phyloP scores from a whole-genome alignment of 805 yeast genomes.

The Hanseniaspora vineae region DNA sequence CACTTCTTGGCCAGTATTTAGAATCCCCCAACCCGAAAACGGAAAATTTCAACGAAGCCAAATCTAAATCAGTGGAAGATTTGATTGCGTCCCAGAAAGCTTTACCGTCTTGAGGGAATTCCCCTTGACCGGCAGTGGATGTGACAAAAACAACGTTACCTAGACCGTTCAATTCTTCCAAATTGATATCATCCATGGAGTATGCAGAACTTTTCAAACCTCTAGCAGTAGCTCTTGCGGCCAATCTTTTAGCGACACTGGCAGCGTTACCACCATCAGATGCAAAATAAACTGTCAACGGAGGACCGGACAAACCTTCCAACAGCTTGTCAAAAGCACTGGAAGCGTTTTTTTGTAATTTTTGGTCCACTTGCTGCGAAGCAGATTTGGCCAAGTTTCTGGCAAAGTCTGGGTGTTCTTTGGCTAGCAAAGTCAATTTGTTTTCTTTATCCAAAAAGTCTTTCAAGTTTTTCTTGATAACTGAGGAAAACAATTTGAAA shows the following conservation, averaged over 20 bases:
- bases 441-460: constrained; percentile 84
- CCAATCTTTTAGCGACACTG: constrained; percentile 63
- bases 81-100: constrained; percentile 65
- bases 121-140: constrained; percentile 95
- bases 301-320: constrained; percentile 87
- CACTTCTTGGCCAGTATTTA: constrained; percentile 93
- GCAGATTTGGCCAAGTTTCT: constrained; percentile 55
- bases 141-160: constrained; percentile 58
- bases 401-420: constrained; percentile 60
- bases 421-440: constrained; percentile 63
- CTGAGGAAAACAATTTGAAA: constrained; percentile 77
- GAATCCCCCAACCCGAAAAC: constrained; percentile 92
- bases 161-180: constrained; percentile 59
- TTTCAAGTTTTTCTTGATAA: constrained; percentile 60
- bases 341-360: constrained; percentile 56
- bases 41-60: constrained; percentile 51
- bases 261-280: constrained; percentile 90
- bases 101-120: constrained; percentile 68
- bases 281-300: constrained; percentile 73
- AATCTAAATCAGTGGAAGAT: constrained; percentile 49
- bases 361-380: constrained; percentile 44
- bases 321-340: constrained; percentile 64
- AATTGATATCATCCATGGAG: constrained; percentile 45
- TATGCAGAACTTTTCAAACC: constrained; percentile 45
- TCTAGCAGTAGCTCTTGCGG: constrained; percentile 65